These are phyloP conservation scores for Metarhizium humberi DNA, from an alignment of 2,329 filamentous ascomycete species.

Conservation along the genomic window DNA sequence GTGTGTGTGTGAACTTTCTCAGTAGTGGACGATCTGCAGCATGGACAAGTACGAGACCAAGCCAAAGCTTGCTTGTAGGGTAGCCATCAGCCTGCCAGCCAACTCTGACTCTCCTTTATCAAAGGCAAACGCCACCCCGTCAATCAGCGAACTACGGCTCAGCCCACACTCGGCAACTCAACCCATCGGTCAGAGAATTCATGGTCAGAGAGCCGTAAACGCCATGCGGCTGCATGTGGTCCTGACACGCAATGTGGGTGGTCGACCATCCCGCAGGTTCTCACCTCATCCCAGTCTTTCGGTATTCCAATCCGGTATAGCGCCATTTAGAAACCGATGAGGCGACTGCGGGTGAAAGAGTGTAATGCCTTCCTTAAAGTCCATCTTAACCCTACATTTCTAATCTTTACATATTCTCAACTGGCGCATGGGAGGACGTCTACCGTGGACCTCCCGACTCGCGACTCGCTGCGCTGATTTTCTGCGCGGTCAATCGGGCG, in stretches of 20 bases:
- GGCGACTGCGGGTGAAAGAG: background rate
- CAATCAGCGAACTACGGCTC: background rate
- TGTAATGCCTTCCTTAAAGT: background rate
- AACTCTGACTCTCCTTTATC: background rate
- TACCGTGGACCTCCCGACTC: background rate
- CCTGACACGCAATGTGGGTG: background rate
- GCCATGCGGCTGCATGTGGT: conserved; percentile 1
- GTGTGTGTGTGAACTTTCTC: too few relatives aligned
- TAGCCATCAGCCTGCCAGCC: too few relatives aligned
- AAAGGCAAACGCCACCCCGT: background rate
- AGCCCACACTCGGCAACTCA: background rate
- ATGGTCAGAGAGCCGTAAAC: background rate
- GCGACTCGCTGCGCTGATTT: too few relatives aligned
- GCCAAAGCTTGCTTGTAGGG: too few relatives aligned
- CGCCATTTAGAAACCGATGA: background rate
- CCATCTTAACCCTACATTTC: background rate
- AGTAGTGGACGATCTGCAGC: too few relatives aligned
- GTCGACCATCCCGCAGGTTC: background rate
- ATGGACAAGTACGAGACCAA: too few relatives aligned
- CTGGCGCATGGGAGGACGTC: background rate
- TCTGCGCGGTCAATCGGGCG: too few relatives aligned
- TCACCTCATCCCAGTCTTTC: conserved; percentile 1
- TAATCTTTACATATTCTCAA: background rate
- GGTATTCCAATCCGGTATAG: conserved; percentile 8
- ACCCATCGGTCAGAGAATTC: too few relatives aligned